Conservation (phyloP, 805 yeast species). For the Hanseniaspora mollemarum region DNA sequence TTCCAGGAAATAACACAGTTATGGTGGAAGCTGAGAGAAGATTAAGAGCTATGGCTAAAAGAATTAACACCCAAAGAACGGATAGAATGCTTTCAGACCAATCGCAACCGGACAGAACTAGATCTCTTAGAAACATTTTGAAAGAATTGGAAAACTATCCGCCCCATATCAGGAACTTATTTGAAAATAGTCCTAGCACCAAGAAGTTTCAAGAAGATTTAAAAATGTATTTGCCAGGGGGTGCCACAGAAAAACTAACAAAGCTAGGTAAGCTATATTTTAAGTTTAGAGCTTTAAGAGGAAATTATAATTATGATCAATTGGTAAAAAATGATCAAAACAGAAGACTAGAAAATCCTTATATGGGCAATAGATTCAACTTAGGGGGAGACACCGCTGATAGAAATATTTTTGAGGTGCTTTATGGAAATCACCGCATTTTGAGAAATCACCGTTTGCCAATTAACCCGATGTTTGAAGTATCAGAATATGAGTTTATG, state of each 20-base stretch:
- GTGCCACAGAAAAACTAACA: not conserved
- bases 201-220: not conserved
- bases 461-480: not conserved
- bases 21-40: not conserved
- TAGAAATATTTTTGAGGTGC: not conserved
- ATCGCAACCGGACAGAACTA: not conserved
- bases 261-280: conserved; percentile 11
- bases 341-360: not conserved
- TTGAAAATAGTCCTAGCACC: not conserved
- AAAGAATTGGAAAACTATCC: conserved; percentile 8
- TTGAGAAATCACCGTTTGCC: not conserved
- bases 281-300: conserved; percentile 1
- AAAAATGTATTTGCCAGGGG: not conserved
- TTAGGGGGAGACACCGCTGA: too few species aligned
- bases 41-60: not conserved
- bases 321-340: not conserved
- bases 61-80: not conserved
- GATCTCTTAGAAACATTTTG: not conserved
- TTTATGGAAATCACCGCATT: not conserved
- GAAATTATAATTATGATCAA: not conserved
- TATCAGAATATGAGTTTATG: not conserved
- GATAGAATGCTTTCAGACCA: not conserved
- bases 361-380: not conserved
- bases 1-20: not conserved
- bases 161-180: not conserved